These are phyloP conservation scores for Leishmania martiniquensis DNA, from an alignment of 208 protist species.

Conservation along the genomic window DNA sequence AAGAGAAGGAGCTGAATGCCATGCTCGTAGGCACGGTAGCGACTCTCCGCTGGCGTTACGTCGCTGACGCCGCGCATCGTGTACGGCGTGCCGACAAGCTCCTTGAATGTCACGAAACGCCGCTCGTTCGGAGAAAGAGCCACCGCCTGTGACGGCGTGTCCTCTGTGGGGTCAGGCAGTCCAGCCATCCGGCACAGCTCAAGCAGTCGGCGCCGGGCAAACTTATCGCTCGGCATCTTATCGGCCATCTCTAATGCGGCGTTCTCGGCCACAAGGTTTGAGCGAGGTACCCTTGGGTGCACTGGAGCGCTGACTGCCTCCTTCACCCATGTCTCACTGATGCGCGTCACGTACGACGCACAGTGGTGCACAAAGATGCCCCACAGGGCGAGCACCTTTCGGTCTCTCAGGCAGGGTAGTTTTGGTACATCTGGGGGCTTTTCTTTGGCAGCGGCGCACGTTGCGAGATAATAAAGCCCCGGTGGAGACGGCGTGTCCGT, in stretches of 20 bases:
- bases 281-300: constrained; percentile 25
- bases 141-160: not conserved
- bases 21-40: constrained; percentile 73
- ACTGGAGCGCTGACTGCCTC: constrained; percentile 19
- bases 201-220: constrained; percentile 32
- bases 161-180: constrained; percentile 38
- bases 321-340: constrained; percentile 2
- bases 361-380: constrained; percentile 30
- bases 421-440: constrained; percentile 24
- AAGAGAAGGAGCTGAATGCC: constrained; percentile 64
- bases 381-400: constrained; percentile 11
- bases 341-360: constrained; percentile 19
- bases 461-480: constrained; percentile 50
- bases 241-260: constrained; percentile 30
- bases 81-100: constrained; percentile 75
- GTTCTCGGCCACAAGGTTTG: constrained; percentile 34
- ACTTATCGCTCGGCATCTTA: constrained; percentile 32
- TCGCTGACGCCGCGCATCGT: constrained; percentile 57
- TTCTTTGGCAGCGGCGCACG: constrained; percentile 9
- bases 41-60: constrained; percentile 32
- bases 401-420: constrained; percentile 14
- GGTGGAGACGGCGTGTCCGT: constrained; percentile 52
- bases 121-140: constrained; percentile 13
- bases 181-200: constrained; percentile 39
- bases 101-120: constrained; percentile 44